Base-by-base conservation (phyloP, 768 basidiomycete species). In the Trametes cinnabarina region DNA sequence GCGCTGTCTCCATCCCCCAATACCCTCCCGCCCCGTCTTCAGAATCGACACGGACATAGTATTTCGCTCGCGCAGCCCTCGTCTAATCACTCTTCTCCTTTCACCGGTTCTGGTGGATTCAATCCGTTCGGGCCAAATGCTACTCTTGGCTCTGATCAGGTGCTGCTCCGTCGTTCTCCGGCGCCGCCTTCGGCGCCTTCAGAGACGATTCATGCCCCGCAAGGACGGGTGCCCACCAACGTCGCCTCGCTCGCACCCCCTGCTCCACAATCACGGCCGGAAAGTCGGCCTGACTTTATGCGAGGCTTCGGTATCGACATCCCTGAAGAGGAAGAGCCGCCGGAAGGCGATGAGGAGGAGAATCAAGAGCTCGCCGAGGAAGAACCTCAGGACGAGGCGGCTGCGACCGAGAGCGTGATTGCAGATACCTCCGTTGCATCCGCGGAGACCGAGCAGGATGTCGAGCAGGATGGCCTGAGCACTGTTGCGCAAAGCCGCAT, bases 231-330 rank as follows among this genome's bases (percentile, higher is more conserved):
- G 32, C 84, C 79, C 32, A 65, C 79, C 57, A 70, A 75, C 28
- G 70, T 75, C 57, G 68, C 77, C 17, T 73, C 79, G 19, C 76
- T 86, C 37, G 76, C 75, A 7, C 77, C 81, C 26, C 79, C 78
- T 11, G 63, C 77, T 55, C 70, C 77, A 35, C 65, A 79, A 43
- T 76, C 78, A 22, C 77, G 77, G 19, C 77, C 80, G 7, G 74
- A 80, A 55, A 85, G 78, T 42, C 78, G 83, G 34, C 83, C 87
- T 4, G 90, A 94, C 70, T 94, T 92, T 67, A 72, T 74, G 47
- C 80, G 86, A 59, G 91, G 91, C 5, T 94, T 93, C 72, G 90
- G 91, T 11, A 67, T 94, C 55, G 90, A 93, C 60, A 82, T 85
- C 56, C 85, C 89, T 3, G 85, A 89, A 58, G 90, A 91, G 66